These are phyloP conservation scores for Jimgerdemannia lactiflua DNA, from an alignment of 192 early-diverging fungal genomes.

Conservation along the genomic window DNA sequence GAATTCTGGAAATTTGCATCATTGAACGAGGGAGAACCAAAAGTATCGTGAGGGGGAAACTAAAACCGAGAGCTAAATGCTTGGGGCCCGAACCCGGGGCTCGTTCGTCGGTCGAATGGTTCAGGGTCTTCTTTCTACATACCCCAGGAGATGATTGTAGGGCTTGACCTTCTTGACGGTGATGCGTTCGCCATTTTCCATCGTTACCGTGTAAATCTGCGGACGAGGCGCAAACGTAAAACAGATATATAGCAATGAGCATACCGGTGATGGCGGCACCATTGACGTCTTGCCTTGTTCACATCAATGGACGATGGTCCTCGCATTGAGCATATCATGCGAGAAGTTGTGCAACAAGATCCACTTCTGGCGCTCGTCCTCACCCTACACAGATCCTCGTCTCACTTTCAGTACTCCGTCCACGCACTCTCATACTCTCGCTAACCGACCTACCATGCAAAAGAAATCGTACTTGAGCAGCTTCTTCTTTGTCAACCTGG, in stretches of 20 bases:
- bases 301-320: no score
- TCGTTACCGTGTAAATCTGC: neutral
- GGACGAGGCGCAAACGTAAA: neutral
- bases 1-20: neutral
- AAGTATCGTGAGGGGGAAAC: neutral
- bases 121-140: neutral
- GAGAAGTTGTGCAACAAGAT: no score
- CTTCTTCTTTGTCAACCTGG: neutral
- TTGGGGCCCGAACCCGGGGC: no score
- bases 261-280: neutral
- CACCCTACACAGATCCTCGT: no score
- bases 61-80: neutral
- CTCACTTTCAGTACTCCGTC: no score
- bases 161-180: slow-evolving; percentile 8
- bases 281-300: no score
- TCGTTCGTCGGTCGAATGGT: no score
- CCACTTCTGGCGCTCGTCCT: no score
- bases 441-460: neutral
- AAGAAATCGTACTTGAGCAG: slow-evolving; percentile 2
- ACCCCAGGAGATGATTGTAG: neutral
- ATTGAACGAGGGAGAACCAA: no score
- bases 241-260: neutral
- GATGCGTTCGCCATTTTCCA: slow-evolving; percentile 3
- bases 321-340: no score
- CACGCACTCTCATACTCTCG: neutral